Base-by-base conservation (phyloP, 2,329 filamentous ascomycete genomes). In the Fusarium illudens region DNA sequence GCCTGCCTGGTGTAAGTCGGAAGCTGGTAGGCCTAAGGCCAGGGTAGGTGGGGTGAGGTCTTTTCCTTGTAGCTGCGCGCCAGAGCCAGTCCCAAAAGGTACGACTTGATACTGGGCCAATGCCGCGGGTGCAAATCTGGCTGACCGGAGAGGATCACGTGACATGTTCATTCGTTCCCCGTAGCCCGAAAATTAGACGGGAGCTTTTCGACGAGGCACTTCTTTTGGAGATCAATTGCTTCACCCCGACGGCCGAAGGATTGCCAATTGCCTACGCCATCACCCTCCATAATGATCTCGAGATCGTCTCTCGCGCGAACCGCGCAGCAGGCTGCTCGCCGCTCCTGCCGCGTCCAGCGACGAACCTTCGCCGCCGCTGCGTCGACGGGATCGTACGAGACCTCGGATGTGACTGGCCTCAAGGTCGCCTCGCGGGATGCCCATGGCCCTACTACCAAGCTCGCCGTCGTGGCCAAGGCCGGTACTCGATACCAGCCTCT, bases 341-440 rank as follows among this genome's bases (percentile, higher is more conserved):
- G 83, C 79, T 84, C 83, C 76, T 79, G 86, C 84, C 85, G 86
- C 80, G 87, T 86, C 77, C 81, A 82, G 78, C 81, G 77, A 74
- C 84, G 86, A 73, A 81, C 81, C 72, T 87, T 84, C 75, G 86
- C 92, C 74, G 83, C 92, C 85, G 81, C 83, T 71, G 79, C 84
- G 65, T 80, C 81, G 64, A 90, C 92, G 74, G 92, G 94, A 83
- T 89, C 92, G 80, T 99, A 96, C 84, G 91, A 97, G 83, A 89
- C 92, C 67, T 87, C 92, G 78, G 92, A 97, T 82, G 88, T 92
- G 80, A 88, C 90, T 79, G 95, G 95, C 77, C 85, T 98, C 83
- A 97, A 97, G 87, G 88, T 96, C 75, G 94, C 95, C 78, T 92
- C 92, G 84, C 90, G 95, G 84, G 94, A 98, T 81, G 86, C 93